These are phyloP conservation scores for Aspergillus asperescens DNA, from an alignment of 495 filamentous ascomycete species.

Conservation along the genomic window DNA sequence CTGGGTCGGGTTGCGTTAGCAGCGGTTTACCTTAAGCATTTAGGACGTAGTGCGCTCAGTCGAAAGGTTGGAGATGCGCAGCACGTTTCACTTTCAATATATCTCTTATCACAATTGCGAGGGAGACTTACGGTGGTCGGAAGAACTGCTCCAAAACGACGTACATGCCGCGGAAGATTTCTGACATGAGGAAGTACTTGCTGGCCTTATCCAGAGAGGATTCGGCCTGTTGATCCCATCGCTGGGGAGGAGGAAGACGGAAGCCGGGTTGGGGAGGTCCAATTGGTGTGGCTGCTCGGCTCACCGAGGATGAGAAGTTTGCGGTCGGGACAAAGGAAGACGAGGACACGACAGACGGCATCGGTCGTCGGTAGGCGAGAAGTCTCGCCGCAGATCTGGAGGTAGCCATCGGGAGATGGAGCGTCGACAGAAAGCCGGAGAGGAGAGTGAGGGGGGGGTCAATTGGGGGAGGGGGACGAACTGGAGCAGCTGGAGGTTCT, in stretches of 20 bases:
- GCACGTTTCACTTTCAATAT: neutral
- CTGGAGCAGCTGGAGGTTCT: slow-evolving; percentile 15
- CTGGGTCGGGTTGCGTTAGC: slow-evolving; percentile 38
- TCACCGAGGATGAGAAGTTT: slow-evolving; percentile 58
- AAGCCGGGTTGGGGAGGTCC: slow-evolving; percentile 75
- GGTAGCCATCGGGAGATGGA: slow-evolving; percentile 44
- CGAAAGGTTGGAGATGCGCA: neutral
- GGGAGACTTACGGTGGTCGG: slow-evolving; percentile 77
- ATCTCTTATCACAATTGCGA: too few species aligned
- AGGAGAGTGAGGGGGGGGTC: slow-evolving; percentile 20
- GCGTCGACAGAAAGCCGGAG: slow-evolving; percentile 3
- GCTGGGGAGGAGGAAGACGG: slow-evolving; percentile 59
- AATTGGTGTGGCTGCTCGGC: slow-evolving; percentile 59
- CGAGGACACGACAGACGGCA: slow-evolving; percentile 24
- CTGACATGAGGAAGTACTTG: slow-evolving; percentile 87
- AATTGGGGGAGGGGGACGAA: slow-evolving; percentile 21
- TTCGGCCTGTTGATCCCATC: slow-evolving; percentile 68
- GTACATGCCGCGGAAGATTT: slow-evolving; percentile 97
- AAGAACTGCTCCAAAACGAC: slow-evolving; percentile 98
- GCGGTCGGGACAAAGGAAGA: slow-evolving; percentile 46
- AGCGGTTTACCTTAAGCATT: neutral
- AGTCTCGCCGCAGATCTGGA: slow-evolving; percentile 49
- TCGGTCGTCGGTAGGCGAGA: slow-evolving; percentile 43
- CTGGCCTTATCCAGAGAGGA: slow-evolving; percentile 73
- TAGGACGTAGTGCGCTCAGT: neutral